These are phyloP conservation scores for Tremella mesenterica DNA, from an alignment of 768 basidiomycete genomes.

Conservation along the genomic window DNA sequence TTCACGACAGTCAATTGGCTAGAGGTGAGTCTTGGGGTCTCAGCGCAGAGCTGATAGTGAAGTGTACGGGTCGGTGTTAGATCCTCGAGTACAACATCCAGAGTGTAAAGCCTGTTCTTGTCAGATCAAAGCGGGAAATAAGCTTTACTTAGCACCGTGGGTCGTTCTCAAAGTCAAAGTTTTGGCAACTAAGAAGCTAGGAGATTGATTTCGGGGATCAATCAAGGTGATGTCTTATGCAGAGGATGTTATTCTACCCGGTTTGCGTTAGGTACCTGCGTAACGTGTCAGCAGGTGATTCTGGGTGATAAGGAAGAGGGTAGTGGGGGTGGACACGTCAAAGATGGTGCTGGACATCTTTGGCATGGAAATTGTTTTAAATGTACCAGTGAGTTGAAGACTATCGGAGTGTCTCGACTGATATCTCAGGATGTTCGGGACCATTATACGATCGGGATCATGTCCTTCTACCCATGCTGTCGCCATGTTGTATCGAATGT, in stretches of 20 bases:
- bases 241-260: not conserved
- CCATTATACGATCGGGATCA: not conserved
- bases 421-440: not conserved
- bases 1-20: not conserved
- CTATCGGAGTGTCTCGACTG: not conserved
- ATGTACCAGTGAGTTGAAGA: conserved; percentile 3
- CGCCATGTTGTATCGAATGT: not conserved
- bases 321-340: conserved; percentile 3
- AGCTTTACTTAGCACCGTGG: conserved; percentile 8
- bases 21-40: not conserved
- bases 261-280: conserved; percentile 6
- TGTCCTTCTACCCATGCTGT: not conserved
- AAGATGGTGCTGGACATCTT: not conserved
- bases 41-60: not conserved
- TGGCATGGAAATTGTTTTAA: conserved; percentile 13
- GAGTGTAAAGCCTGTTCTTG: not conserved
- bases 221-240: conserved; percentile 3
- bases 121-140: conserved; percentile 1
- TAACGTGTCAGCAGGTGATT: not conserved
- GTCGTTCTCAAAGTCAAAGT: not conserved
- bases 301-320: conserved; percentile 10
- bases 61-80: conserved; percentile 7
- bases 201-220: not conserved
- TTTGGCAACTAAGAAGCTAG: not conserved
- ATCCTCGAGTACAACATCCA: conserved; percentile 3